Evolutionary conservation across 805 yeast species (phyloP), one percentile per base, ranked within the genome.

Genomic region (Saccharomycodes ludwigii): DNA sequence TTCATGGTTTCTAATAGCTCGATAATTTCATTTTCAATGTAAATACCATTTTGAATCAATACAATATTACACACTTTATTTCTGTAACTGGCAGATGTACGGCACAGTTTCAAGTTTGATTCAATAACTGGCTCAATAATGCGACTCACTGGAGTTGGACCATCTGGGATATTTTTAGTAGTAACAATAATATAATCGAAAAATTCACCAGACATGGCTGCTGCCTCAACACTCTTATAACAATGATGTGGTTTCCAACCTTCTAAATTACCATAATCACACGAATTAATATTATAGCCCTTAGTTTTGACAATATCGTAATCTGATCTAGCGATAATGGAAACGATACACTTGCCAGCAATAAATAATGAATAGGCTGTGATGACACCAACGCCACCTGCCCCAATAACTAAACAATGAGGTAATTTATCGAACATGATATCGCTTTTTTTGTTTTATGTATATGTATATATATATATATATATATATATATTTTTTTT

Each of bases 331-430:
- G 76, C 66, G 4, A 77, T 78, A 10, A 72, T 58, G 3, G 84
- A 71, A 9, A 79, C 74, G 16, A 60, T 59, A 7, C 71, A 62
- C 26, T 59, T 52, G 0, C 66, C 70, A 27, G 65, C 59, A 24
- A 52, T 49, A 41, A 61, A 63, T 20, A 83, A 59, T 0, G 80
- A 71, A 30, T 75, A 65, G 0, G 93, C 82, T 2, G 78, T 75
- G 21, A 83, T 69, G 12, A 83, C 66, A 22, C 95, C 95, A 8
- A 83, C 91, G 23, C 94, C 94, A 11, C 94, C 95, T 26, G 83
- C 68, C 8, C 94, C 94, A 24, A 82, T 66, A 8, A 82, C 58
- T 9, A 82, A 59, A 12, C 76, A 73, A 31, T 61, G 52, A 10
- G 55, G 47, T 10, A 18, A 21, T 31, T 14, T 12, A 14, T 9